A percentile compares a stretch with the other conserved stretches of the same genome.
Evolutionary conservation across 495 filamentous ascomycete genomes (phyloP).

Genomic region (Hypoxylon lienhwacheense): DNA sequence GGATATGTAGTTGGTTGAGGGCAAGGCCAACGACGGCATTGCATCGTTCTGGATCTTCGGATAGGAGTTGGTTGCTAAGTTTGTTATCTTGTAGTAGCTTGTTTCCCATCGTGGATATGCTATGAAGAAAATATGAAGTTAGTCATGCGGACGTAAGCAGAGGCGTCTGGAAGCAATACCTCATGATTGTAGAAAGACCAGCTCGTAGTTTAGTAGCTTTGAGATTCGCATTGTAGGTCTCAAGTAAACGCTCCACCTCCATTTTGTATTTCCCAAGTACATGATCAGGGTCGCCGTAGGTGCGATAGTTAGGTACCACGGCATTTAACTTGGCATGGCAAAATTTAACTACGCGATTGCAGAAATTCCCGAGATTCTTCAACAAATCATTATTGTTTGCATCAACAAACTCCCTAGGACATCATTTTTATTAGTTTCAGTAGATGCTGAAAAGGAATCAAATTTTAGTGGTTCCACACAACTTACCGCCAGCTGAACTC

Average conservation of each 20-base stretch:
- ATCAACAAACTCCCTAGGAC: conserved; percentile 66
- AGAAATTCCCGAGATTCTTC: conserved; percentile 89
- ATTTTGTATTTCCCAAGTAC: conserved; percentile 47
- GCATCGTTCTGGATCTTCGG: conserved; percentile 70
- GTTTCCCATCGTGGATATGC: conserved; percentile 74
- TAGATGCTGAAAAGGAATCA: background rate
- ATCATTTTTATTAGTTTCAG: conserved; percentile 5
- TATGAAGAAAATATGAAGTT: conserved; percentile 6
- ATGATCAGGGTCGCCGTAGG: conserved; percentile 55
- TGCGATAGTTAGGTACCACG: conserved; percentile 66
- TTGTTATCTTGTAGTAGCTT: conserved; percentile 77
- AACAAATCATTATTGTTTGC: conserved; percentile 90
- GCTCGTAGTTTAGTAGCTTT: conserved; percentile 75
- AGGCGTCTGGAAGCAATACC: conserved; percentile 3
- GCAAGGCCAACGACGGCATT: conserved; percentile 79
- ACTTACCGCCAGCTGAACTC: conserved; percentile 77
- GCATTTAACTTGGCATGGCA: conserved; percentile 73
- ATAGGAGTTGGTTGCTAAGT: conserved; percentile 78
- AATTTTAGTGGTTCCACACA: background rate
- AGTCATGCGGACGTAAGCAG: background rate
- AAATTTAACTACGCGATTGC: conserved; percentile 92
- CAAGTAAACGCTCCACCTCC: conserved; percentile 63
- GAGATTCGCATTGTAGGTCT: conserved; percentile 71
- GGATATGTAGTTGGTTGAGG: conserved; percentile 78
- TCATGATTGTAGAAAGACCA: conserved; percentile 67